Base-by-base conservation (phyloP, 441 rosid genomes). In the Eugenia klotzschiana region DNA sequence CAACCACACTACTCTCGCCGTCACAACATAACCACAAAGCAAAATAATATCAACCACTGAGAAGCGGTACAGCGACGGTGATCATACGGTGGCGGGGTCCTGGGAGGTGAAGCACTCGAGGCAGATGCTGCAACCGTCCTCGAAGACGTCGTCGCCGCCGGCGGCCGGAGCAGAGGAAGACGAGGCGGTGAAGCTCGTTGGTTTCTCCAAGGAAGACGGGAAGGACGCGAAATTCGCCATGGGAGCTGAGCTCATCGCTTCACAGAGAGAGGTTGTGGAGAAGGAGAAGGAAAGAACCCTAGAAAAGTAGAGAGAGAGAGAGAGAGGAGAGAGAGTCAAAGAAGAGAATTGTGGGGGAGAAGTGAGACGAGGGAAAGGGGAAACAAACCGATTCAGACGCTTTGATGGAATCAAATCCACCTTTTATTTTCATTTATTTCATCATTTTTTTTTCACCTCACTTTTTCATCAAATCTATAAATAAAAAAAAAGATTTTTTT, bases 51-150 rank as follows among this genome's bases (percentile, higher is more conserved):
- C 26, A 16, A 83, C 18, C 41, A 49, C 26, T 10, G 13, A 80
- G 29, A 13, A 25, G 29, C 27, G 23, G 51, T 43, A 51, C 25
- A 53, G 33, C 46, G 46, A 20, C 77, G 25, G 46, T 13, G 73
- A 84, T 56, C 88, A 51, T 84, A 94, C 99, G 86, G 96, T 88
- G 85, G 91, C 86, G 84, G 99, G 99, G 51, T 94, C 90, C 10
- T 91, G 91, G 50, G 87, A 23, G 81, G 92, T 84, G 91, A 94
- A 96, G 82, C 94, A 87, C 83, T 96, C 98, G 85, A 96, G 94
- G 82, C 99, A 96, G 89, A 96, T 93, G 89, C 98, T 93, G 85
- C 99, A 96, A 52, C 90, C 90, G 82, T 96, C 98, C 27, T 92
- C 98, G 84, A 88, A 80, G 41, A 84, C 85, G 64, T 91, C 96